Percentiles rank a stretch among this genome's conserved stretches.
Evolutionary conservation across 495 filamentous ascomycete genomes (phyloP).

Genomic region (Talaromyces liani): DNA sequence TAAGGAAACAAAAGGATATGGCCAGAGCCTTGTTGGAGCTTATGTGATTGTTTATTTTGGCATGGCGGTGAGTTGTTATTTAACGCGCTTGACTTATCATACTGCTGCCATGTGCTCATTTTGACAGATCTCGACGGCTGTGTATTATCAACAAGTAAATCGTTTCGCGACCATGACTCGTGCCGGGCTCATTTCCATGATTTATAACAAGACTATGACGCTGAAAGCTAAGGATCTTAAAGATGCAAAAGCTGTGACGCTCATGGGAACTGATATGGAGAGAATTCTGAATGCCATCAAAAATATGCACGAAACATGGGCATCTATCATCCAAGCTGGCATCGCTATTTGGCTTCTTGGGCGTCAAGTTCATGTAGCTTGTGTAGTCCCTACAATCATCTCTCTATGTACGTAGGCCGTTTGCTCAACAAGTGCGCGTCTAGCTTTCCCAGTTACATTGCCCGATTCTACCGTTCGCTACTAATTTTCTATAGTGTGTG

Average conservation of each 20-base stretch:
- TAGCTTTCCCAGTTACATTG: not conserved
- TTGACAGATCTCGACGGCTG: conserved; percentile 27
- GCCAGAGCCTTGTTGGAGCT: conserved; percentile 47
- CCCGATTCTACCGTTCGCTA: not conserved
- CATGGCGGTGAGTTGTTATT: conserved; percentile 34
- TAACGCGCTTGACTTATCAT: conserved; percentile 11
- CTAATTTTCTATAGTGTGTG: not conserved
- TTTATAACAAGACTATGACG: conserved; percentile 43
- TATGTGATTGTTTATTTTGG: conserved; percentile 42
- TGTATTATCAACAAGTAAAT: conserved; percentile 45
- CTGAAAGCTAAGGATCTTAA: conserved; percentile 35
- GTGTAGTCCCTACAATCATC: conserved; percentile 34
- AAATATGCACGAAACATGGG: conserved; percentile 44
- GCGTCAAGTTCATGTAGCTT: conserved; percentile 39
- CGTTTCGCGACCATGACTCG: conserved; percentile 51
- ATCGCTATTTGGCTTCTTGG: conserved; percentile 48
- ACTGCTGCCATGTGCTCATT: conserved; percentile 13
- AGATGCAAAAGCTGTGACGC: conserved; percentile 41
- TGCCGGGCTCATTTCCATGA: conserved; percentile 47
- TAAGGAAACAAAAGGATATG: conserved; percentile 27
- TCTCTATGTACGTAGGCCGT: conserved; percentile 19
- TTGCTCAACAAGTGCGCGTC: not conserved
- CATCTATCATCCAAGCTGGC: conserved; percentile 42
- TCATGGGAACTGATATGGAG: conserved; percentile 52
- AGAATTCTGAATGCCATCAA: conserved; percentile 31